Evolutionary conservation across 257 asterid species (phyloP).

Genomic region (Scutellaria galericulata): DNA sequence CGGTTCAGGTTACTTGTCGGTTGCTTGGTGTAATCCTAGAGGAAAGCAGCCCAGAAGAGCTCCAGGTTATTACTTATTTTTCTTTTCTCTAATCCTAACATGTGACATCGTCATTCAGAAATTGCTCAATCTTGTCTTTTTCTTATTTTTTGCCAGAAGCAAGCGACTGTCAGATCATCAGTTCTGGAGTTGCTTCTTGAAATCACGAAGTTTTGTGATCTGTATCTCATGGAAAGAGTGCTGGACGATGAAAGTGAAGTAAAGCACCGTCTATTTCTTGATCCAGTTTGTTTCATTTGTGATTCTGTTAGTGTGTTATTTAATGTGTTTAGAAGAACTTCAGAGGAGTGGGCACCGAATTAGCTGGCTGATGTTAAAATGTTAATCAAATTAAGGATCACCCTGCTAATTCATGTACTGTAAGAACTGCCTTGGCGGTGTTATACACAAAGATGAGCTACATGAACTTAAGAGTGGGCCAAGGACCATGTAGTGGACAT

Average conservation of each 20-base stretch:
- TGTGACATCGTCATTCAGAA: conserved; percentile 13
- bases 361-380: too few relatives aligned
- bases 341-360: not conserved
- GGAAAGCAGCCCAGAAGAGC: conserved; percentile 88
- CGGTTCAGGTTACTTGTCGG: conserved; percentile 75
- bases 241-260: conserved; percentile 92
- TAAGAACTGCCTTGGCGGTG: not conserved
- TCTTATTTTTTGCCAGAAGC: conserved; percentile 58
- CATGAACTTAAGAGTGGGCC: too few relatives aligned
- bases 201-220: conserved; percentile 87
- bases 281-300: conserved; percentile 13
- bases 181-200: conserved; percentile 88
- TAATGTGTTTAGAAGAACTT: not conserved
- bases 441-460: not conserved
- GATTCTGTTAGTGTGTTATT: not conserved
- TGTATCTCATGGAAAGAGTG: conserved; percentile 96
- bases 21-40: conserved; percentile 83
- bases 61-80: conserved; percentile 59
- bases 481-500: too few relatives aligned
- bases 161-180: conserved; percentile 84
- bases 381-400: too few relatives aligned
- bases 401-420: not conserved
- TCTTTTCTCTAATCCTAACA: conserved; percentile 12
- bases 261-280: conserved; percentile 36
- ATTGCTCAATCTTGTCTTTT: conserved; percentile 33